Conservation (phyloP, 805 yeast genomes). For the Vanderwaltozyma yarrowii region DNA sequence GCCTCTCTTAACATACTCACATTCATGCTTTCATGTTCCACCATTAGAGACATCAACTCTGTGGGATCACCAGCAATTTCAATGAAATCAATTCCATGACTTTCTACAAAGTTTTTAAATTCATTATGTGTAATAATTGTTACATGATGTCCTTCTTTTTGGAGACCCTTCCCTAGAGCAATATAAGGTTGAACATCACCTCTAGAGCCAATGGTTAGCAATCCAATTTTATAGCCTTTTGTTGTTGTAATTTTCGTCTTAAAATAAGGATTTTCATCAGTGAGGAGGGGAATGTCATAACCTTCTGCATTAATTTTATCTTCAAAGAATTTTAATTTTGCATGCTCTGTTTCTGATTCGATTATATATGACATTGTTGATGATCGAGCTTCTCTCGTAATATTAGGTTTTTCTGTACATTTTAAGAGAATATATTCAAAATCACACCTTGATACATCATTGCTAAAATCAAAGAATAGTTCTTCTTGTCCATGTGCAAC, state of each 20-base stretch:
- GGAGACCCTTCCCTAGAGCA: constrained; percentile 72
- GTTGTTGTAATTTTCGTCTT: constrained; percentile 44
- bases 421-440: constrained; percentile 46
- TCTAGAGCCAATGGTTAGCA: constrained; percentile 85
- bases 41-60: constrained; percentile 86
- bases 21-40: constrained; percentile 78
- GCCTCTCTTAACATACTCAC: constrained; percentile 80
- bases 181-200: constrained; percentile 97
- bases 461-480: constrained; percentile 65
- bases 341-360: constrained; percentile 33
- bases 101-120: constrained; percentile 63
- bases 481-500: constrained; percentile 70
- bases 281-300: constrained; percentile 53
- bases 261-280: constrained; percentile 53
- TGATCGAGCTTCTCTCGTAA: too few relatives aligned
- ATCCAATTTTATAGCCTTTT: constrained; percentile 46
- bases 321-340: constrained; percentile 56
- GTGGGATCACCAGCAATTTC: constrained; percentile 90
- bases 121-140: constrained; percentile 81
- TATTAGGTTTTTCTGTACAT: constrained; percentile 34
- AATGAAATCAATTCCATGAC: constrained; percentile 56
- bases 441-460: constrained; percentile 57
- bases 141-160: constrained; percentile 73
- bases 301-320: constrained; percentile 56
- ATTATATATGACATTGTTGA: constrained; percentile 1